Evolutionary conservation across 345 rosid genomes (phyloP).

Genomic region (Syzygium grande): DNA sequence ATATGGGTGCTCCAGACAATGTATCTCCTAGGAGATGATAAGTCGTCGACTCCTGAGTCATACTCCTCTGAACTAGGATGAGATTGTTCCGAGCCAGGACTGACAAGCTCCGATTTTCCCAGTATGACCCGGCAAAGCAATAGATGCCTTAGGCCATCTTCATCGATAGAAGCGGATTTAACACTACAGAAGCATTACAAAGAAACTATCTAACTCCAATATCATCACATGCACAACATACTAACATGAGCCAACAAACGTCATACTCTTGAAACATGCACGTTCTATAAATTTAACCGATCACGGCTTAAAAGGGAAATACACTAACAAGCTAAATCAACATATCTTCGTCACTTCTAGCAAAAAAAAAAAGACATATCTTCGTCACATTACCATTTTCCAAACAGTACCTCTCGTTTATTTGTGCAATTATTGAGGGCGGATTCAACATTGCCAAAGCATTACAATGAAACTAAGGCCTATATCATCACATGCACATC

Average conservation of each 20-base stretch:
- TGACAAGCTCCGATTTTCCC: slow-evolving; percentile 62
- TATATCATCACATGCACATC: not conserved
- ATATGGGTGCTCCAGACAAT: slow-evolving; percentile 51
- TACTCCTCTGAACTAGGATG: slow-evolving; percentile 20
- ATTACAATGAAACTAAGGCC: not conserved
- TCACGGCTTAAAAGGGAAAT: not conserved
- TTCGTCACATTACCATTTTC: not conserved
- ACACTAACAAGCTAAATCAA: not conserved
- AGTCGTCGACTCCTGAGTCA: not conserved
- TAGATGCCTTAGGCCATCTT: slow-evolving; percentile 59
- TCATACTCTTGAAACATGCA: not conserved
- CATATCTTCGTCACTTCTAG: not conserved
- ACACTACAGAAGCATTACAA: not conserved
- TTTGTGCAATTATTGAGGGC: not conserved
- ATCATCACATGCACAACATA: not conserved
- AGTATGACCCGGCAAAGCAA: slow-evolving; percentile 64
- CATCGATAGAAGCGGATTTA: slow-evolving; percentile 25
- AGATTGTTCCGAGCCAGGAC: slow-evolving; percentile 42
- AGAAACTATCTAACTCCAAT: not conserved
- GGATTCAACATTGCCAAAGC: not conserved
- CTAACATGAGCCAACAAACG: not conserved
- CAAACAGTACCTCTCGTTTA: not conserved
- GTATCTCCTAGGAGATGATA: not conserved
- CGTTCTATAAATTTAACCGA: not conserved
- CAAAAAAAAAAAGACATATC: no score